phyloP scores from a whole-genome alignment of 2,329 filamentous ascomycete species.

The Colletotrichum sp. region DNA sequence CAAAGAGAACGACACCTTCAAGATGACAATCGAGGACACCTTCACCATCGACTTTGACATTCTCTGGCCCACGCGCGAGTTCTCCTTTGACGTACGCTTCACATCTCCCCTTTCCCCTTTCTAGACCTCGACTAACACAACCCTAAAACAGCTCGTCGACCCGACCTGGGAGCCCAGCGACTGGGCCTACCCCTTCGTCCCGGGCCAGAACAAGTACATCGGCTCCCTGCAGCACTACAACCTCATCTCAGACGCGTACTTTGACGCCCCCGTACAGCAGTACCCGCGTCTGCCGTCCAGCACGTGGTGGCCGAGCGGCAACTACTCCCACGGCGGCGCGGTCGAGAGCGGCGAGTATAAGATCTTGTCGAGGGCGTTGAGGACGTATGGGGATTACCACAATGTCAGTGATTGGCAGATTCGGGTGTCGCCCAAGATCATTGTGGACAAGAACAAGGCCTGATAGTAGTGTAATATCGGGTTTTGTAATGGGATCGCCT shows the following conservation, averaged over 20 bases:
- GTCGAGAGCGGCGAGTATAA: constrained; percentile 18
- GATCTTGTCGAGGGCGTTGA: constrained; percentile 47
- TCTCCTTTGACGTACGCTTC: constrained; percentile 27
- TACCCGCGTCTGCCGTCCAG: background rate
- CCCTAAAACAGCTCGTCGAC: background rate
- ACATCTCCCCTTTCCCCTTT: background rate
- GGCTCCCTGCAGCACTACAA: background rate
- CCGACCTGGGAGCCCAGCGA: constrained; percentile 29
- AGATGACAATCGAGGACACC: constrained; percentile 29
- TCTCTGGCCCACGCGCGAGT: constrained; percentile 46
- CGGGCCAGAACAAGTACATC: constrained; percentile 51
- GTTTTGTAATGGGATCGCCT: background rate
- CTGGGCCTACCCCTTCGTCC: constrained; percentile 48
- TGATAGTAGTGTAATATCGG: fast-evolving
- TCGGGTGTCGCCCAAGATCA: constrained; percentile 43
- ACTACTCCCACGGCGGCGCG: constrained; percentile 5
- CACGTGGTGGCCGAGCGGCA: background rate
- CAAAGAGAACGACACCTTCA: constrained; percentile 39
- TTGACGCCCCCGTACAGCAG: background rate
- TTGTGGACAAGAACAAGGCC: constrained; percentile 31
- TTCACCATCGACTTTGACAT: constrained; percentile 18
- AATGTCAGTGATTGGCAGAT: constrained; percentile 52
- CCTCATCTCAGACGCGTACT: background rate
- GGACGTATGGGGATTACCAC: constrained; percentile 52
- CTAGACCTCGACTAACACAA: background rate